These are phyloP conservation scores for Cordyceps cicadae DNA, from an alignment of 2,329 filamentous ascomycete genomes.

Conservation along the genomic window DNA sequence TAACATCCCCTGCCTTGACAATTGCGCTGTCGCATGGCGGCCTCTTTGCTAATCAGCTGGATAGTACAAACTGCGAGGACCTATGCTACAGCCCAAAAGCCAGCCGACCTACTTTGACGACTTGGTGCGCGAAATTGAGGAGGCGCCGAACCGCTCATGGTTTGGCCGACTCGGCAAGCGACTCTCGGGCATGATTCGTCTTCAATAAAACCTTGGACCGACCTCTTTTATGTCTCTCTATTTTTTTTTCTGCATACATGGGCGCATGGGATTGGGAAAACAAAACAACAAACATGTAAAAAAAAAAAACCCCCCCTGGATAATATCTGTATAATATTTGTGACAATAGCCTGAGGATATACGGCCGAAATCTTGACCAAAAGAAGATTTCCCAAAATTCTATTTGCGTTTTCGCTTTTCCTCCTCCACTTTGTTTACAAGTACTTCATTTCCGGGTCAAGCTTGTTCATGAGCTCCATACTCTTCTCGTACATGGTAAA, in stretches of 20 bases:
- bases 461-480: constrained; percentile 72
- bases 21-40: background rate
- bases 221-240: background rate
- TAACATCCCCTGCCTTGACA: background rate
- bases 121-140: constrained; percentile 53
- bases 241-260: constrained; percentile 5
- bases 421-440: constrained; percentile 41
- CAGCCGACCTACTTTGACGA: constrained; percentile 58
- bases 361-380: background rate
- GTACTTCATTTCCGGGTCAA: constrained; percentile 80
- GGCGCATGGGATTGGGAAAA: constrained; percentile 1
- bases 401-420: constrained; percentile 1
- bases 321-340: constrained; percentile 4
- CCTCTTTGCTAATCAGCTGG: constrained; percentile 6
- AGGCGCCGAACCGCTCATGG: constrained; percentile 50
- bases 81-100: constrained; percentile 48
- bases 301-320: too few relatives aligned
- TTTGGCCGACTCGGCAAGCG: constrained; percentile 43
- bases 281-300: background rate
- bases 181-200: constrained; percentile 51
- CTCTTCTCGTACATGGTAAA: constrained; percentile 99
- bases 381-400: background rate
- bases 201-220: constrained; percentile 33
- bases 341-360: constrained; percentile 6
- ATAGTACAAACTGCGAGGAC: constrained; percentile 35